Percentiles rank a stretch among this genome's conserved stretches.
phyloP scores from a whole-genome alignment of 192 early-diverging fungal species.

The Linnemannia elongata region DNA sequence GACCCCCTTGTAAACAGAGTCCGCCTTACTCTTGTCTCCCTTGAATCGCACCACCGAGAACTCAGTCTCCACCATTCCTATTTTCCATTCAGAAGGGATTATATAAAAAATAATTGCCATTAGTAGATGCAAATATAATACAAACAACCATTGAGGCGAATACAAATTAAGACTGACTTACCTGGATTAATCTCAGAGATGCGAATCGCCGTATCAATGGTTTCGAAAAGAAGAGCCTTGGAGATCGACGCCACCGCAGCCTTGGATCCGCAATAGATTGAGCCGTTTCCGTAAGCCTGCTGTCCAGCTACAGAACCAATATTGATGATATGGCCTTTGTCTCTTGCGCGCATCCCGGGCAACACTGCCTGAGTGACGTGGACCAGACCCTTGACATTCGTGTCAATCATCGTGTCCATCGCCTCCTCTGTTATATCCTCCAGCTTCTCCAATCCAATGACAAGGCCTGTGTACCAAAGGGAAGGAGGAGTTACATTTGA shows the following conservation, averaged over 20 bases:
- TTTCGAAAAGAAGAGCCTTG: conserved; percentile 79
- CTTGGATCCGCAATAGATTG: conserved; percentile 89
- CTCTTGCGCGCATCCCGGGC: conserved; percentile 78
- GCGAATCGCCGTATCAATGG: conserved; percentile 75
- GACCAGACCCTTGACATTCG: conserved; percentile 93
- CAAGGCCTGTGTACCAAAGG: conserved; percentile 61
- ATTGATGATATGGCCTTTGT: conserved; percentile 87
- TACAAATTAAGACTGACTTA: neutral
- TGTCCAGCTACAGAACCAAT: conserved; percentile 83
- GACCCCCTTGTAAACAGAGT: conserved; percentile 81
- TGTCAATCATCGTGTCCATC: conserved; percentile 87
- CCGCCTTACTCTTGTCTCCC: conserved; percentile 75
- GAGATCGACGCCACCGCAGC: conserved; percentile 87
- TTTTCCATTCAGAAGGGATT: neutral
- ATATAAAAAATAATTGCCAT: neutral
- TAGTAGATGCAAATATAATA: neutral
- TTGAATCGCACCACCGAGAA: conserved; percentile 86
- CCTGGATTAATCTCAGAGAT: conserved; percentile 89
- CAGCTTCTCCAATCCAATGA: conserved; percentile 79
- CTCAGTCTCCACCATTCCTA: conserved; percentile 88
- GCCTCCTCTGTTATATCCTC: conserved; percentile 69
- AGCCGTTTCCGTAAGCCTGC: conserved; percentile 78
- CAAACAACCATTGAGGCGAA: neutral
- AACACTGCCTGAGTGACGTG: conserved; percentile 84
- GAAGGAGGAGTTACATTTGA: neutral